Conservation (phyloP, 768 basidiomycete genomes). For the Lactarius deliciosus region DNA sequence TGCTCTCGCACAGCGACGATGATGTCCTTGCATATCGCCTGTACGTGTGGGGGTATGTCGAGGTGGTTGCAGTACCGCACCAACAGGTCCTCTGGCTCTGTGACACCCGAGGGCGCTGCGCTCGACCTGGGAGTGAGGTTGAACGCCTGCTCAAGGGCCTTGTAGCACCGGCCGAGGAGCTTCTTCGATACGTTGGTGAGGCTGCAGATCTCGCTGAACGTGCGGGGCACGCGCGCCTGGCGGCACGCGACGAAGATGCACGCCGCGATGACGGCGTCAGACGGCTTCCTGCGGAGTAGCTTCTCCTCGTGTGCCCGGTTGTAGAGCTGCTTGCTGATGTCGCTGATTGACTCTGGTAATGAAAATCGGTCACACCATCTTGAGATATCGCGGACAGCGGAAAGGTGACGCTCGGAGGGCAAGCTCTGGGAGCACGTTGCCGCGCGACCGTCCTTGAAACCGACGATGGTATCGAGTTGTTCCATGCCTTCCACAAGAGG, state of each 20-base stretch:
- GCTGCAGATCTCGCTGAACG: slow-evolving; percentile 94
- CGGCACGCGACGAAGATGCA: slow-evolving; percentile 98
- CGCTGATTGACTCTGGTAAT: slow-evolving; percentile 88
- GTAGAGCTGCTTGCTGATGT: slow-evolving; percentile 96
- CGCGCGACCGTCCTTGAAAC: slow-evolving; percentile 93
- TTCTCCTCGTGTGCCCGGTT: slow-evolving; percentile 98
- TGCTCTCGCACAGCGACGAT: slow-evolving; percentile 76
- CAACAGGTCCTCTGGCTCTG: slow-evolving; percentile 82
- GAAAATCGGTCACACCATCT: slow-evolving; percentile 96
- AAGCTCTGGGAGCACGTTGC: slow-evolving; percentile 76
- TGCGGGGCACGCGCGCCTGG: slow-evolving; percentile 89
- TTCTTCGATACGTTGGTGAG: slow-evolving; percentile 94
- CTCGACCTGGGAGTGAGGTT: slow-evolving; percentile 80
- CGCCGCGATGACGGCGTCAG: slow-evolving; percentile 92
- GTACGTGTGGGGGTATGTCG: slow-evolving; percentile 77
- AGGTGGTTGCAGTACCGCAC: slow-evolving; percentile 93
- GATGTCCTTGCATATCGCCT: slow-evolving; percentile 80
- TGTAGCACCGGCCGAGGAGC: slow-evolving; percentile 90
- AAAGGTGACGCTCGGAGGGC: slow-evolving; percentile 81
- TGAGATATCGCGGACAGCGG: slow-evolving; percentile 87
- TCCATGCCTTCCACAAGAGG: slow-evolving; percentile 93
- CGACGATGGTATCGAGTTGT: slow-evolving; percentile 92
- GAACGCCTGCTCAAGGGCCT: slow-evolving; percentile 84
- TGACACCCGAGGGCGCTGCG: slow-evolving; percentile 41
- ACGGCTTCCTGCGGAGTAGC: slow-evolving; percentile 84